These are phyloP conservation scores for Oryza officinalis DNA, from an alignment of 176 grass and related monocot genomes.

Conservation along the genomic window DNA sequence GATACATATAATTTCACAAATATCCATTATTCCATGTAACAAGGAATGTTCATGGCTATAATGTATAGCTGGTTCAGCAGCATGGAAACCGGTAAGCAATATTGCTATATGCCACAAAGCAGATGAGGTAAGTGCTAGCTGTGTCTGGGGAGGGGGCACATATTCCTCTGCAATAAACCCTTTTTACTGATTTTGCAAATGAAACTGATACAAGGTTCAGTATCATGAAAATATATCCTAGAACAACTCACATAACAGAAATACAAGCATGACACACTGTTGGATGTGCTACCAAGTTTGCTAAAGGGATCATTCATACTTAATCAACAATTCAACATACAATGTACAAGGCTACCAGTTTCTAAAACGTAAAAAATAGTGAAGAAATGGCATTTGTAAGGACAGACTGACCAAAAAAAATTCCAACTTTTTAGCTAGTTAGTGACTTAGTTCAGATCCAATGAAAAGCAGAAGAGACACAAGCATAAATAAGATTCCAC, in stretches of 20 bases:
- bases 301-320: background rate
- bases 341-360: background rate
- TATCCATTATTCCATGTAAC: background rate
- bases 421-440: background rate
- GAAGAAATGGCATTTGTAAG: background rate
- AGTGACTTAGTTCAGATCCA: background rate
- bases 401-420: background rate
- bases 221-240: background rate
- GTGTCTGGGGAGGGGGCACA: background rate
- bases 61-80: background rate
- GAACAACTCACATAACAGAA: background rate
- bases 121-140: background rate
- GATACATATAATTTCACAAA: background rate
- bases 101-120: background rate
- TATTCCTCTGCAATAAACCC: background rate
- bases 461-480: conserved; percentile 1
- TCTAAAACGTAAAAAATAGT: background rate
- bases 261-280: background rate
- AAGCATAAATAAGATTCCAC: background rate
- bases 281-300: background rate
- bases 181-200: background rate
- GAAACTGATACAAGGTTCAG: conserved; percentile 10
- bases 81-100: background rate
- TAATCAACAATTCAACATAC: background rate
- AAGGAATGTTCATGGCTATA: background rate